A percentile compares a stretch with the other conserved stretches of the same genome.
These are phyloP conservation scores for Fusarium napiforme DNA, from an alignment of 2,329 filamentous ascomycete species.

Conservation along the genomic window DNA sequence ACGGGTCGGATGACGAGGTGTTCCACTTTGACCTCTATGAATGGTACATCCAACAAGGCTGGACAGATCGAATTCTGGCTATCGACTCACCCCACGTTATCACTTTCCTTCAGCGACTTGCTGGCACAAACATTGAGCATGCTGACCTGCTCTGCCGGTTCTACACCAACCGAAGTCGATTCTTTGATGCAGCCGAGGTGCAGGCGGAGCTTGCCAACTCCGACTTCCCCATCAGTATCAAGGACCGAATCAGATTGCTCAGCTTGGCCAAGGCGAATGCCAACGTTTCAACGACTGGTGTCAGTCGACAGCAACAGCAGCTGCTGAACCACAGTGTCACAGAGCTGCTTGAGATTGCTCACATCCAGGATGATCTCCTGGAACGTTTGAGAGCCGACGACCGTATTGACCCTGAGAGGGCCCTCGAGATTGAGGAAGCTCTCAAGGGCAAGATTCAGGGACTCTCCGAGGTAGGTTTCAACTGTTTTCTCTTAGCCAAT, in stretches of 20 bases:
- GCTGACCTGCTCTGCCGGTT: conserved; percentile 94
- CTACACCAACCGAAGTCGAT: conserved; percentile 85
- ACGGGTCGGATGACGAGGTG: conserved; percentile 87
- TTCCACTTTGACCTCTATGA: conserved; percentile 98
- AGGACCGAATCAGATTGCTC: conserved; percentile 87
- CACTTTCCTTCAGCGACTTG: conserved; percentile 83
- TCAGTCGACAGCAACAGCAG: conserved; percentile 84
- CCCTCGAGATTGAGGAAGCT: conserved; percentile 70
- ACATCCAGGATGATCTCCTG: conserved; percentile 92
- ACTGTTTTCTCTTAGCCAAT: too few species aligned
- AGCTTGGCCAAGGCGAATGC: conserved; percentile 93
- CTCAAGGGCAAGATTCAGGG: conserved; percentile 83
- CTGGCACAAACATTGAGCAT: conserved; percentile 76
- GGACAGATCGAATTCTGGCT: conserved; percentile 85
- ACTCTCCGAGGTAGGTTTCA: conserved; percentile 75
- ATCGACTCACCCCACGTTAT: conserved; percentile 88
- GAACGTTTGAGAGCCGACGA: conserved; percentile 79
- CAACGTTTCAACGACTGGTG: conserved; percentile 80
- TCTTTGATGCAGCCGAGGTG: conserved; percentile 87
- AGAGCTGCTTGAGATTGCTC: conserved; percentile 89
- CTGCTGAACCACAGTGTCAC: conserved; percentile 85
- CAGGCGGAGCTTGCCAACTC: conserved; percentile 86
- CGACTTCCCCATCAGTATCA: conserved; percentile 81
- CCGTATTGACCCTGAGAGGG: conserved; percentile 73
- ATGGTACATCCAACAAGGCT: conserved; percentile 90